These are phyloP conservation scores for Przewalskia tangutica DNA, from an alignment of 257 asterid species.

Conservation along the genomic window DNA sequence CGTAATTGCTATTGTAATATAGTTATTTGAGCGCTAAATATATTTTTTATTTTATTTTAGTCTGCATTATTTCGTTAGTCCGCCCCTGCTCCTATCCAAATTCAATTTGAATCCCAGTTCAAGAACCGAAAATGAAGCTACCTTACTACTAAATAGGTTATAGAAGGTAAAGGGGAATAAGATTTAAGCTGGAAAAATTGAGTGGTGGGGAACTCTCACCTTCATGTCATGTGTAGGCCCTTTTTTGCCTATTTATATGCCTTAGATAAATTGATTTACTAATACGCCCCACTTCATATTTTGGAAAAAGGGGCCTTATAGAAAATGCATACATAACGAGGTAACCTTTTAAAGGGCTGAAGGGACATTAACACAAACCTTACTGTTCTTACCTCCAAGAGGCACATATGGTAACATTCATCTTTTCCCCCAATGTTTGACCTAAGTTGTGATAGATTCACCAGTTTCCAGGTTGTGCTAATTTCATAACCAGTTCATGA, in stretches of 20 bases:
- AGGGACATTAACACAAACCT: neutral
- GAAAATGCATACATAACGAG: neutral
- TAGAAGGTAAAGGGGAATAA: neutral
- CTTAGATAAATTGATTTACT: neutral
- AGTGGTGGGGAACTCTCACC: neutral
- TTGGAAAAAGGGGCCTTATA: neutral
- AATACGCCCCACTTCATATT: neutral
- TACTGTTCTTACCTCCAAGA: neutral
- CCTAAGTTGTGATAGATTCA: neutral
- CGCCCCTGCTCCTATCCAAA: too few relatives aligned
- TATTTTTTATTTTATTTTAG: too few relatives aligned
- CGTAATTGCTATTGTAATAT: too few relatives aligned
- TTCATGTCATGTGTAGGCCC: neutral
- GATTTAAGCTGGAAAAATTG: neutral
- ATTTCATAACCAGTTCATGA: neutral
- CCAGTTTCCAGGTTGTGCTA: neutral
- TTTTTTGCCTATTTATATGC: neutral
- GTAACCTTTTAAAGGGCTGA: neutral
- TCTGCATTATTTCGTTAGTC: too few relatives aligned
- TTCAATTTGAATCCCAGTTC: neutral
- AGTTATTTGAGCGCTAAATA: too few relatives aligned
- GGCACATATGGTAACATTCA: neutral
- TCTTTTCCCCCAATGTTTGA: neutral
- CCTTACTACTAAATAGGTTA: neutral
- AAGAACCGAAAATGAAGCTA: neutral